Evolutionary conservation across 352 stramenopile species (phyloP).

Genomic region (Phytopythium kandeliae): DNA sequence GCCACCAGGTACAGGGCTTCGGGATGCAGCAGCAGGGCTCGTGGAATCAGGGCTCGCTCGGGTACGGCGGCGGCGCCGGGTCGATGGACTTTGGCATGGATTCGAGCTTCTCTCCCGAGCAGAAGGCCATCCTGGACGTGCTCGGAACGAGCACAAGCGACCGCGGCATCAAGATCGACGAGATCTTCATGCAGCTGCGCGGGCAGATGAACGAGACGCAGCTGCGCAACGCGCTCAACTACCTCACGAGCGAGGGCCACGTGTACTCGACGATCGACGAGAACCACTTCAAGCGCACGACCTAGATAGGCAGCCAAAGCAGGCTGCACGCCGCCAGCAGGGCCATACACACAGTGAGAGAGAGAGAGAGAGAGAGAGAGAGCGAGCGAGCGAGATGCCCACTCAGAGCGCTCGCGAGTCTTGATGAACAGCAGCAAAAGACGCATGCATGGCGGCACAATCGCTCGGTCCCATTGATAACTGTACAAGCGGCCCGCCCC

Average conservation of each 20-base stretch:
- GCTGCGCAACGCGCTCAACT: slow-evolving; percentile 62
- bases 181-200: slow-evolving; percentile 61
- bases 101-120: slow-evolving; percentile 66
- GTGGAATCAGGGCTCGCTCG: slow-evolving; percentile 20
- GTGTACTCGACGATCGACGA: slow-evolving; percentile 92
- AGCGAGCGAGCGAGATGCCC: too few species aligned
- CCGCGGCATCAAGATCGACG: slow-evolving; percentile 73
- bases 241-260: slow-evolving; percentile 84
- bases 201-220: slow-evolving; percentile 63
- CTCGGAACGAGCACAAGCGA: slow-evolving; percentile 65
- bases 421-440: too few species aligned
- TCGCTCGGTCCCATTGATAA: slow-evolving; percentile 4
- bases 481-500: neutral
- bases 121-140: slow-evolving; percentile 78
- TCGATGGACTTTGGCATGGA: slow-evolving; percentile 68
- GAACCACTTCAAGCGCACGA: slow-evolving; percentile 87
- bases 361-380: too few species aligned
- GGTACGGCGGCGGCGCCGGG: neutral
- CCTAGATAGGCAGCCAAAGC: slow-evolving; percentile 34
- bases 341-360: too few species aligned
- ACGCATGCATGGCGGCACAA: too few species aligned
- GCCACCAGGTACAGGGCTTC: slow-evolving; percentile 17
- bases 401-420: too few species aligned
- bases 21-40: slow-evolving; percentile 16
- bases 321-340: too few species aligned